Conservation (phyloP, 352 stramenopile species). For the Phytophthora cryptogea region DNA sequence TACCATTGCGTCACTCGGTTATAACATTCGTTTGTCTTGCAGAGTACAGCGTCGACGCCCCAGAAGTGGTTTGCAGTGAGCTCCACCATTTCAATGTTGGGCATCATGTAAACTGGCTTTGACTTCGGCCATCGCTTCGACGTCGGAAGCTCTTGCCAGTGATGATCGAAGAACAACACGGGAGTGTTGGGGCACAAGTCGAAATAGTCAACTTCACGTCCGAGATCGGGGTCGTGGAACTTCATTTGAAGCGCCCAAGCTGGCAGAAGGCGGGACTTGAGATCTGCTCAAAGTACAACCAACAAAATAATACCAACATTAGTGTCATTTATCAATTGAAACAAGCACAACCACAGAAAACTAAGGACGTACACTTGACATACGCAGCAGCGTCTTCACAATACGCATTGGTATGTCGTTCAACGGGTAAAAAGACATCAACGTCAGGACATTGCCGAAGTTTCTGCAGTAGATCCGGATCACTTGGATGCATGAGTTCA, state of each 20-base stretch:
- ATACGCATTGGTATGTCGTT: conserved; percentile 40
- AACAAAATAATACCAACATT: conserved; percentile 2
- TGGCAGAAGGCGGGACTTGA: conserved; percentile 42
- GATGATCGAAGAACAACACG: conserved; percentile 62
- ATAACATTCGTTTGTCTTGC: conserved; percentile 64
- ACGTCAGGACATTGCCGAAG: conserved; percentile 47
- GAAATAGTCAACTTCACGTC: conserved; percentile 49
- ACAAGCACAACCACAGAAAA: neutral
- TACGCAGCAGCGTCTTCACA: conserved; percentile 59
- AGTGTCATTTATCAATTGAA: neutral
- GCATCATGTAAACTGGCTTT: conserved; percentile 55
- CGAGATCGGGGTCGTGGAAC: conserved; percentile 27
- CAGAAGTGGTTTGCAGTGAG: conserved; percentile 54
- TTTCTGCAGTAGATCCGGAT: conserved; percentile 39
- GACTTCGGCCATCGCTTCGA: conserved; percentile 32
- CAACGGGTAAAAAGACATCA: conserved; percentile 49
- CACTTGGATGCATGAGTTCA: conserved; percentile 28
- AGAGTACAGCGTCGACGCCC: conserved; percentile 56
- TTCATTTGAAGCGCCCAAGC: conserved; percentile 38
- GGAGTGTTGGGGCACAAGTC: conserved; percentile 57
- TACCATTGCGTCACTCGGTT: conserved; percentile 54
- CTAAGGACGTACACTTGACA: conserved; percentile 43
- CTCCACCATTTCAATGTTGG: conserved; percentile 64
- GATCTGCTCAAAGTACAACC: conserved; percentile 17
- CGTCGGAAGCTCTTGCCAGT: conserved; percentile 39